Conservation (phyloP, 208 protist genomes). For the Porcisia deanei region DNA sequence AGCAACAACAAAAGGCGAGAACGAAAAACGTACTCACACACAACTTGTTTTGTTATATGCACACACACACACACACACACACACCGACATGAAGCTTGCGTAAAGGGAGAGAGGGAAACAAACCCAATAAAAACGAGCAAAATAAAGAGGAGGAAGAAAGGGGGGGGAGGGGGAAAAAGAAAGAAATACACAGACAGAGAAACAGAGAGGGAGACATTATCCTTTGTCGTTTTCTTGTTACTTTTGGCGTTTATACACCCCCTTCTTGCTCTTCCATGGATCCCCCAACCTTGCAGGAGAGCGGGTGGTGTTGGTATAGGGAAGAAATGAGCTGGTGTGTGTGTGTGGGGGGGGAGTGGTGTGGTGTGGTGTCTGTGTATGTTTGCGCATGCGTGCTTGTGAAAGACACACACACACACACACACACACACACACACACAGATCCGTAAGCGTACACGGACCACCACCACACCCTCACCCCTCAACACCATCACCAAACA, state of each 20-base stretch:
- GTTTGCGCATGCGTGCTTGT: not conserved
- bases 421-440: not conserved
- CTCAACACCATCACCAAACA: not conserved
- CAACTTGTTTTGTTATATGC: conserved; percentile 4
- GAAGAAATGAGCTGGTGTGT: too few species aligned
- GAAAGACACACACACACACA: not conserved
- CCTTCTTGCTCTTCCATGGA: not conserved
- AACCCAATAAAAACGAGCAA: not conserved
- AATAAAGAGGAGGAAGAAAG: conserved; percentile 3
- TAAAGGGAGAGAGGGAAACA: conserved; percentile 10
- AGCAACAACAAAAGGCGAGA: conserved; percentile 4
- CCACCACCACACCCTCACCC: not conserved
- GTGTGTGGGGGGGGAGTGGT: not conserved
- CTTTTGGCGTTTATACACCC: not conserved
- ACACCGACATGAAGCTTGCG: too few species aligned
- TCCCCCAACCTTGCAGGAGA: not conserved
- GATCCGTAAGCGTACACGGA: not conserved
- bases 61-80: not conserved
- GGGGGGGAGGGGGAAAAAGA: not conserved
- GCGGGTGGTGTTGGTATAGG: not conserved
- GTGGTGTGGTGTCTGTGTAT: not conserved
- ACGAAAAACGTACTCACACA: not conserved
- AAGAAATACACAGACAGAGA: not conserved
- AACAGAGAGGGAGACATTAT: not conserved
- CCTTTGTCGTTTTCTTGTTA: not conserved